Conservation (phyloP, 805 yeast genomes). For the Sugiyamaella lignohabitans region DNA sequence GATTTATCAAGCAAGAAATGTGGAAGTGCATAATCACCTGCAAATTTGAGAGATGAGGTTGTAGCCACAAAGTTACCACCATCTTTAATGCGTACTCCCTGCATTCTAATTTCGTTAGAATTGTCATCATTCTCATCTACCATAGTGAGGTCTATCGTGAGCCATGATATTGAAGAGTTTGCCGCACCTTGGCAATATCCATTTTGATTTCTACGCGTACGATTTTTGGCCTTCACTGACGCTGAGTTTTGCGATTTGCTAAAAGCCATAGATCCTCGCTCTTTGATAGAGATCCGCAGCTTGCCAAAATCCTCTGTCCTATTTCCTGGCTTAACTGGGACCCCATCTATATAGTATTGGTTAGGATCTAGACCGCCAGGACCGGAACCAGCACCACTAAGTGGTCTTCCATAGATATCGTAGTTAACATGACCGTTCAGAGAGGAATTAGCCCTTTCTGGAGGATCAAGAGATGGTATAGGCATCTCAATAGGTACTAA, state of each 20-base stretch:
- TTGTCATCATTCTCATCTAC: slow-evolving; percentile 20
- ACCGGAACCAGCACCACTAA: background rate
- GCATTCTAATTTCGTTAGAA: slow-evolving; percentile 22
- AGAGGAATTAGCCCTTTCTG: background rate
- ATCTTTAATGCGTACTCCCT: slow-evolving; percentile 32
- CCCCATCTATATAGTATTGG: background rate
- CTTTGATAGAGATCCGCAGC: slow-evolving; percentile 11
- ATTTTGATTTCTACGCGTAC: slow-evolving; percentile 3
- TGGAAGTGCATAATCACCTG: slow-evolving; percentile 30
- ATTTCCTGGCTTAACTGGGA: slow-evolving; percentile 8
- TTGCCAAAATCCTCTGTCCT: slow-evolving; percentile 12
- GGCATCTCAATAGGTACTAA: slow-evolving; percentile 23
- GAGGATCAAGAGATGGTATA: slow-evolving; percentile 5
- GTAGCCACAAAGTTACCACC: slow-evolving; percentile 30
- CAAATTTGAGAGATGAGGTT: slow-evolving; percentile 30
- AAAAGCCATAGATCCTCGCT: no score
- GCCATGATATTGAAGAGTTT: slow-evolving; percentile 10
- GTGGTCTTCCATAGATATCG: slow-evolving; percentile 6
- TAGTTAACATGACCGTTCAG: background rate
- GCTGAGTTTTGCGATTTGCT: background rate
- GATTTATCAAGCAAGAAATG: slow-evolving; percentile 37
- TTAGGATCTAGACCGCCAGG: background rate
- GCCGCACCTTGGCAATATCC: background rate
- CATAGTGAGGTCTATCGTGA: slow-evolving; percentile 12
- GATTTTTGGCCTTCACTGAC: background rate